Evolutionary conservation across 305 asterid species (phyloP).

Genomic region (Fraxinus xanthoxyloides): DNA sequence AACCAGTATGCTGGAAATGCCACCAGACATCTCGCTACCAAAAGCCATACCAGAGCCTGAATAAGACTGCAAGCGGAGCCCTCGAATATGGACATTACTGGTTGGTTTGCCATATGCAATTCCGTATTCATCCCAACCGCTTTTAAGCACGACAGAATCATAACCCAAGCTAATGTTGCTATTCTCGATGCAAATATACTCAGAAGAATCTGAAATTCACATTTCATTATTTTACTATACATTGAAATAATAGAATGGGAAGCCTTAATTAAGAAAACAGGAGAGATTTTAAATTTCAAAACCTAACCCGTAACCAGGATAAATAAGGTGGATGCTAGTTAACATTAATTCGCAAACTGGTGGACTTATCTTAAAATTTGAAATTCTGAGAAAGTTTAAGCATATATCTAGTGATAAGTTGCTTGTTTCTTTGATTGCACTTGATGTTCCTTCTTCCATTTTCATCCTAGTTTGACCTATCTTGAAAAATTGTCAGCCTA

Average conservation of each 20-base stretch:
- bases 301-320: not conserved
- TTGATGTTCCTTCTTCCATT: not conserved
- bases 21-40: constrained; percentile 99
- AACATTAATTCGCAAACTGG: not conserved
- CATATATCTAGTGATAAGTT: not conserved
- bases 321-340: not conserved
- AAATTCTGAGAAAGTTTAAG: not conserved
- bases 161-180: constrained; percentile 80
- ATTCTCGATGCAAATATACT: constrained; percentile 78
- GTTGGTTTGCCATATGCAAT: constrained; percentile 63
- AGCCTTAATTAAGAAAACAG: not conserved
- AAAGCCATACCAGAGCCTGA: constrained; percentile 74
- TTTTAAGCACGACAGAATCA: constrained; percentile 78
- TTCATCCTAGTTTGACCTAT: not conserved
- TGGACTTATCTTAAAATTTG: not conserved
- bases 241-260: not conserved
- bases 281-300: not conserved
- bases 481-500: not conserved
- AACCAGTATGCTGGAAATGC: constrained; percentile 61
- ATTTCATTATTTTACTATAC: not conserved
- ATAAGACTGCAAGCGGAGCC: constrained; percentile 46
- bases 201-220: constrained; percentile 74
- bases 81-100: constrained; percentile 56
- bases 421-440: not conserved
- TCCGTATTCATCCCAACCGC: constrained; percentile 99